Conservation (phyloP, 176 grass and related monocot genomes). For the Triticum turgidum region DNA sequence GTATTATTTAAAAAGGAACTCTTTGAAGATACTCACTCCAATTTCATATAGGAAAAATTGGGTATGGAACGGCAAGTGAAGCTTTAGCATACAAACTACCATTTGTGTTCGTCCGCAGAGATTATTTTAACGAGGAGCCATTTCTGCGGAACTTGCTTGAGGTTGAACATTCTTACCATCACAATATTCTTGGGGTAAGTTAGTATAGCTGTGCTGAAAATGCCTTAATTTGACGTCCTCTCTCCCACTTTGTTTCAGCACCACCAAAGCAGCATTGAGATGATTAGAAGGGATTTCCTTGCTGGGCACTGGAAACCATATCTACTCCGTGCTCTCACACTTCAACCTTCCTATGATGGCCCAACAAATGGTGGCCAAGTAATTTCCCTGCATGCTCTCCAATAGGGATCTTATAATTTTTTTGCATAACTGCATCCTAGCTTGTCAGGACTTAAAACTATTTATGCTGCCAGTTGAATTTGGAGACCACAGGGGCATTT, state of each 20-base stretch:
- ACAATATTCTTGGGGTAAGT: not conserved
- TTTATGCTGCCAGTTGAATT: not conserved
- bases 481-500: not conserved
- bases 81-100: slow-evolving; percentile 96
- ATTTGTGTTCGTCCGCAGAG: slow-evolving; percentile 93
- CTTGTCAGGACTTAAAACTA: not conserved
- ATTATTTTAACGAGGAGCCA: slow-evolving; percentile 98
- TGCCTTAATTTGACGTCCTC: not conserved
- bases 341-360: slow-evolving; percentile 80
- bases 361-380: slow-evolving; percentile 83
- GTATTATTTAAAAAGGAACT: not conserved
- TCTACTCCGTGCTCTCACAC: slow-evolving; percentile 78
- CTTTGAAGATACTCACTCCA: slow-evolving; percentile 4
- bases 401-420: not conserved
- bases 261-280: slow-evolving; percentile 86
- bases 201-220: slow-evolving; percentile 16
- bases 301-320: slow-evolving; percentile 93
- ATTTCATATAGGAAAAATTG: slow-evolving; percentile 77
- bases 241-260: slow-evolving; percentile 49
- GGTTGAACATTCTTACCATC: slow-evolving; percentile 49
- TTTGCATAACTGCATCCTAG: not conserved
- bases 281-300: slow-evolving; percentile 94
- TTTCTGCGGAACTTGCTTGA: slow-evolving; percentile 98
- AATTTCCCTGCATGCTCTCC: slow-evolving; percentile 15
- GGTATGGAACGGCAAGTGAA: slow-evolving; percentile 94